Conservation (phyloP, 2,329 filamentous ascomycete genomes). For the Nemania bipapillata region DNA sequence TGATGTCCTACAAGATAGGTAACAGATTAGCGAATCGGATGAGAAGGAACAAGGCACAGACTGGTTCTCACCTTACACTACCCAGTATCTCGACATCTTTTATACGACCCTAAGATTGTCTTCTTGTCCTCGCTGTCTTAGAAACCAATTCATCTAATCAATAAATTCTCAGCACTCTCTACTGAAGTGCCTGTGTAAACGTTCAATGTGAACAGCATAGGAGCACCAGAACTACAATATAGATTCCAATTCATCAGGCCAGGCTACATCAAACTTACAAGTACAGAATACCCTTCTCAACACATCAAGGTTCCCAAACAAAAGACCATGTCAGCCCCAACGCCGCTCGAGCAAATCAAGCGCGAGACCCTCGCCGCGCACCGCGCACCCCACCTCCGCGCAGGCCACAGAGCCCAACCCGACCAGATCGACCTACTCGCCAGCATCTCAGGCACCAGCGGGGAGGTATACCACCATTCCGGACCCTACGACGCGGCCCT, state of each 20-base stretch:
- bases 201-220: neutral
- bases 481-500: constrained; percentile 89
- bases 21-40: constrained; percentile 21
- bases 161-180: neutral
- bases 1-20: constrained; percentile 4
- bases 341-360: constrained; percentile 74
- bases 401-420: constrained; percentile 72
- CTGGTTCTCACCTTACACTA: constrained; percentile 2
- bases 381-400: constrained; percentile 72
- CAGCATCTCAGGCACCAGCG: no score
- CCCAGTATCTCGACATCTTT: neutral
- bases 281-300: neutral
- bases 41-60: neutral
- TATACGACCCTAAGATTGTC: neutral
- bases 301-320: neutral
- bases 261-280: no score
- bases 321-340: constrained; percentile 58
- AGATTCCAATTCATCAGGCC: neutral
- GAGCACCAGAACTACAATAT: neutral
- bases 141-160: neutral
- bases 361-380: constrained; percentile 73
- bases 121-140: neutral
- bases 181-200: neutral
- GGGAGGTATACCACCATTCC: constrained; percentile 81
- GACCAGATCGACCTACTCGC: constrained; percentile 86